Evolutionary conservation across 1,139 yeast genomes (phyloP).

Genomic region (Blastobotrys persicus): DNA sequence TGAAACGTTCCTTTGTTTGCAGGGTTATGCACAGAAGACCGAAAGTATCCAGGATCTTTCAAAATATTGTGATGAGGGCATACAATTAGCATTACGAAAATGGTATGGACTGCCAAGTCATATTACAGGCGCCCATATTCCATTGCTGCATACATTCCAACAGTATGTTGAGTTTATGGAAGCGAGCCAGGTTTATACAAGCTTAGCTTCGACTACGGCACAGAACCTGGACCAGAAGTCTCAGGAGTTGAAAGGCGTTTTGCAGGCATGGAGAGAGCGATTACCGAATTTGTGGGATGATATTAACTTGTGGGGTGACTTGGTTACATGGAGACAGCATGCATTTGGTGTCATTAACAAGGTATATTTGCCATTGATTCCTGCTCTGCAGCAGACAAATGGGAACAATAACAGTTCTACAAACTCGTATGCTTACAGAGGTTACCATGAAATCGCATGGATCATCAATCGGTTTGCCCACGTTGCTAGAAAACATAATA

Average conservation of each 20-base stretch:
- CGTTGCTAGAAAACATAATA: slow-evolving; percentile 93
- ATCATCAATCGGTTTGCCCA: slow-evolving; percentile 97
- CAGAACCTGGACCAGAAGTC: slow-evolving; percentile 89
- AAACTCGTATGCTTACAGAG: slow-evolving; percentile 91
- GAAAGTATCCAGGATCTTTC: slow-evolving; percentile 77
- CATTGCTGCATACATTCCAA: slow-evolving; percentile 90
- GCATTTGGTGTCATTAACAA: slow-evolving; percentile 96
- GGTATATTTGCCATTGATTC: slow-evolving; percentile 89
- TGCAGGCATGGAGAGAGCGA: slow-evolving; percentile 98
- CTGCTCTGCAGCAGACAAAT: slow-evolving; percentile 74
- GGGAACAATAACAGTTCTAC: slow-evolving; percentile 60
- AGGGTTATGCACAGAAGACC: slow-evolving; percentile 88
- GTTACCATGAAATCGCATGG: slow-evolving; percentile 99
- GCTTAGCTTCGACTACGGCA: slow-evolving; percentile 85
- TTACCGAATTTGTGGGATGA: slow-evolving; percentile 97
- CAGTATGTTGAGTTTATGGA: slow-evolving; percentile 98
- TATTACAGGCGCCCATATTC: slow-evolving; percentile 82
- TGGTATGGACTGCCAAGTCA: slow-evolving; percentile 89
- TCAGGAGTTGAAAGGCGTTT: slow-evolving; percentile 87
- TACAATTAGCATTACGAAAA: slow-evolving; percentile 84
- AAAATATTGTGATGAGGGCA: slow-evolving; percentile 90
- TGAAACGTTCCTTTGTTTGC: slow-evolving; percentile 88
- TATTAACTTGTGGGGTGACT: slow-evolving; percentile 94
- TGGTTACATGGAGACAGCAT: slow-evolving; percentile 98
- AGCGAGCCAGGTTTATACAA: slow-evolving; percentile 90